Percentiles rank a stretch among this genome's conserved stretches.
These are phyloP conservation scores for Trebouxia gelatinosa DNA, from an alignment of 163 green algal genomes.

Conservation along the genomic window DNA sequence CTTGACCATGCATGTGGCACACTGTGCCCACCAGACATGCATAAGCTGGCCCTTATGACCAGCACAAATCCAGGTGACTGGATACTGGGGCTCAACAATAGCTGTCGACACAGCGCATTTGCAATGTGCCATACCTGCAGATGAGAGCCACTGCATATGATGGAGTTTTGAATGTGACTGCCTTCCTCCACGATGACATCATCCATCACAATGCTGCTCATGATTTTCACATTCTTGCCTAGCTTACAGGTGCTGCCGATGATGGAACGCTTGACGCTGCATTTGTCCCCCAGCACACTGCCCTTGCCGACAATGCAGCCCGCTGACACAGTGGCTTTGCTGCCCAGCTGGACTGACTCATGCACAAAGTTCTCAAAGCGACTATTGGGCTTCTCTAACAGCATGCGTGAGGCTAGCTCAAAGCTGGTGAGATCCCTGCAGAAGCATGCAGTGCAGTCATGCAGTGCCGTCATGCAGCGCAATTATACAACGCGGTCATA, in stretches of 20 bases:
- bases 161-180: slow-evolving; percentile 78
- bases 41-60: too few species aligned
- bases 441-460: too few species aligned
- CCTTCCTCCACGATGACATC: slow-evolving; percentile 72
- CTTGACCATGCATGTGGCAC: too few species aligned
- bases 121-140: slow-evolving; percentile 66
- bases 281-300: slow-evolving; percentile 67
- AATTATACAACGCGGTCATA: too few species aligned
- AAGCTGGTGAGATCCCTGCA: slow-evolving; percentile 47
- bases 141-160: slow-evolving; percentile 62
- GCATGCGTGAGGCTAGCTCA: slow-evolving; percentile 36
- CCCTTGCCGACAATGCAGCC: slow-evolving; percentile 79
- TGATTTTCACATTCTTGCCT: slow-evolving; percentile 56
- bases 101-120: too few species aligned
- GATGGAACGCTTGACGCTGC: slow-evolving; percentile 84
- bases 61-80: too few species aligned
- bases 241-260: slow-evolving; percentile 70
- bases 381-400: slow-evolving; percentile 43
- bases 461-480: too few species aligned
- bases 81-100: too few species aligned
- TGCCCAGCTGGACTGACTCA: slow-evolving; percentile 52
- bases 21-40: too few species aligned
- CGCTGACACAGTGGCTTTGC: slow-evolving; percentile 47
- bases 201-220: slow-evolving; percentile 85
- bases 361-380: slow-evolving; percentile 76